These are phyloP conservation scores for Aspergillus sp. DNA, from an alignment of 2,329 filamentous ascomycete genomes.

Conservation along the genomic window DNA sequence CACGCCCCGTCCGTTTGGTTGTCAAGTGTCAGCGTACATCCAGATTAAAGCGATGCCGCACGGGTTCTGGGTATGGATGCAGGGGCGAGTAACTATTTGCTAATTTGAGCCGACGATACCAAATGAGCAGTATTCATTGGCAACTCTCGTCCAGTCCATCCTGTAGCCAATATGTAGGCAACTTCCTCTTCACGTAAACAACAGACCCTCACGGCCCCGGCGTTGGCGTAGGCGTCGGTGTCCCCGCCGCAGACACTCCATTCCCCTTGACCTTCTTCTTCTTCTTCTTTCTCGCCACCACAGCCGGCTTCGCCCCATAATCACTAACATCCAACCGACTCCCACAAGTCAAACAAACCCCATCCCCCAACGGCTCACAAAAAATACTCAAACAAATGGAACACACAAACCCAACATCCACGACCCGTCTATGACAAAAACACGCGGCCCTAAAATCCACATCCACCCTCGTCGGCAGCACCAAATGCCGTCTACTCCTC, in stretches of 20 bases:
- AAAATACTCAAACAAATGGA: slow-evolving; percentile 96
- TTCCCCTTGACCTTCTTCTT: slow-evolving; percentile 68
- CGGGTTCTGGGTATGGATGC: background rate
- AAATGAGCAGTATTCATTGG: background rate
- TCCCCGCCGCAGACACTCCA: slow-evolving; percentile 54
- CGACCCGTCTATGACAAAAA: slow-evolving; percentile 89
- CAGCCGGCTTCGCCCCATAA: slow-evolving; percentile 75
- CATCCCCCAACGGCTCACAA: slow-evolving; percentile 65
- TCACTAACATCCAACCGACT: slow-evolving; percentile 74
- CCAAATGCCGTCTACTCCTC: slow-evolving; percentile 63
- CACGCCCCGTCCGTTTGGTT: background rate
- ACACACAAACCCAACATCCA: slow-evolving; percentile 93
- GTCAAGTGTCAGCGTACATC: background rate
- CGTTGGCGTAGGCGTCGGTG: slow-evolving; percentile 60
- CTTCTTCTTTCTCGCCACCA: slow-evolving; percentile 70
- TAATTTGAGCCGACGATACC: background rate
- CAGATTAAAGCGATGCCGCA: background rate
- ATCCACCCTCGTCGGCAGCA: slow-evolving; percentile 77
- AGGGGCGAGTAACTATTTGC: background rate
- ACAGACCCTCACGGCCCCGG: slow-evolving; percentile 31
- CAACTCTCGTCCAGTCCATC: background rate
- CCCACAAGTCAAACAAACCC: slow-evolving; percentile 79
- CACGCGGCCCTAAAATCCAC: slow-evolving; percentile 98
- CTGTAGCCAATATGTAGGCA: background rate
- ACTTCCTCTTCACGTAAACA: background rate